These are phyloP conservation scores for Gynostemma pentaphyllum DNA, from an alignment of 306 rosid genomes.

Conservation along the genomic window DNA sequence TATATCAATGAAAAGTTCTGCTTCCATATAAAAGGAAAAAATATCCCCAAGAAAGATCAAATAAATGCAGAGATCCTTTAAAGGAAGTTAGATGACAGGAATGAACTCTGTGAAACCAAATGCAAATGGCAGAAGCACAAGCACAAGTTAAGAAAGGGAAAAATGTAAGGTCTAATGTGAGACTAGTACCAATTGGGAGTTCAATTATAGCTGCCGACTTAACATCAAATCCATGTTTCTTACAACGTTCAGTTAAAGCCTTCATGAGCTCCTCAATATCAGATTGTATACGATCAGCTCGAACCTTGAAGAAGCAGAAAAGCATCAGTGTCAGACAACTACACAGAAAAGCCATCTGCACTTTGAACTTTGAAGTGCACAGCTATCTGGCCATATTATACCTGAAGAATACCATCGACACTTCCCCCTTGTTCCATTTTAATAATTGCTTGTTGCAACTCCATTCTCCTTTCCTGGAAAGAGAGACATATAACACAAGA, in stretches of 20 bases:
- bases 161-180: not conserved
- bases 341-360: constrained; percentile 1
- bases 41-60: too few species aligned
- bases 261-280: constrained; percentile 72
- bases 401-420: constrained; percentile 98
- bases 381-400: constrained; percentile 14
- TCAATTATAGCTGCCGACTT: constrained; percentile 62
- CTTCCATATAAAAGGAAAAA: too few species aligned
- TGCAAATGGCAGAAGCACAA: not conserved
- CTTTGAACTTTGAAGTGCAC: constrained; percentile 8
- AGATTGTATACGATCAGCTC: constrained; percentile 86
- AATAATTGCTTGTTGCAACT: constrained; percentile 84
- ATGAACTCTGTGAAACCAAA: not conserved
- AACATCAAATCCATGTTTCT: constrained; percentile 63
- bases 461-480: constrained; percentile 67
- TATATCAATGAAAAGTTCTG: too few species aligned
- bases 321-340: constrained; percentile 23
- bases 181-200: constrained; percentile 62
- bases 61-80: not conserved
- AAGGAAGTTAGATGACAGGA: not conserved
- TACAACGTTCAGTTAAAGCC: constrained; percentile 79
- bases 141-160: not conserved
- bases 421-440: constrained; percentile 96
- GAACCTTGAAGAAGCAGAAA: constrained; percentile 47
- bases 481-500: not conserved